Percentiles rank a stretch among this genome's conserved stretches.
Evolutionary conservation across 2,329 filamentous ascomycete genomes (phyloP).

Genomic region (Aspergillus sp.): DNA sequence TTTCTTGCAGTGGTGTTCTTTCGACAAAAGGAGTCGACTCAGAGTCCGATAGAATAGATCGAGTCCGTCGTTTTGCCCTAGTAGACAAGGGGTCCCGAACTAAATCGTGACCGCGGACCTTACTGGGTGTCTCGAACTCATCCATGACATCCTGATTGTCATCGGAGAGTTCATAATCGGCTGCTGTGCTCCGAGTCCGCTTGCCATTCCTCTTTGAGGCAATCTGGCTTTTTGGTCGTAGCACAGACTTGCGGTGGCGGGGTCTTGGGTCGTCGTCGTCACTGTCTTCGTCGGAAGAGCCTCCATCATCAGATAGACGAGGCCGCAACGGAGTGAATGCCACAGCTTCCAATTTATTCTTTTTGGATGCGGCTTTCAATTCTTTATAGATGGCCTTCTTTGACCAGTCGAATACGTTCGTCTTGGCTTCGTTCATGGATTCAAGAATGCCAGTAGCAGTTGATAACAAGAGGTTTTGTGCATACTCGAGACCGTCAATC

Average conservation of each 20-base stretch:
- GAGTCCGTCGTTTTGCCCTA: slow-evolving; percentile 29
- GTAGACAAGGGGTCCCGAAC: slow-evolving; percentile 34
- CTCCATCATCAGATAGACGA: slow-evolving; percentile 26
- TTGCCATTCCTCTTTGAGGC: slow-evolving; percentile 44
- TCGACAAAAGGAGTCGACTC: slow-evolving; percentile 20
- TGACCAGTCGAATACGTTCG: slow-evolving; percentile 39
- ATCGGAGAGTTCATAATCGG: slow-evolving; percentile 26
- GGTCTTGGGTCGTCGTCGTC: slow-evolving; percentile 30
- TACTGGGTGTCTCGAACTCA: slow-evolving; percentile 35
- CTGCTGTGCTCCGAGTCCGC: slow-evolving; percentile 35
- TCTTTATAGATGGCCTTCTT: slow-evolving; percentile 44
- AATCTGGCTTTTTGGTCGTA: slow-evolving; percentile 43
- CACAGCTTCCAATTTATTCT: slow-evolving; percentile 25
- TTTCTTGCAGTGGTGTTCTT: slow-evolving; percentile 32
- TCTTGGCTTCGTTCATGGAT: slow-evolving; percentile 39
- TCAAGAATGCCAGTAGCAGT: slow-evolving; percentile 34
- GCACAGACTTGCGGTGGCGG: slow-evolving; percentile 43
- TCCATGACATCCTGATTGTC: slow-evolving; percentile 32
- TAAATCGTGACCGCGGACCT: slow-evolving; percentile 32
- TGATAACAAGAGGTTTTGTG: slow-evolving; percentile 35
- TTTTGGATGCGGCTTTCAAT: slow-evolving; percentile 35
- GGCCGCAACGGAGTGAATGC: slow-evolving; percentile 36
- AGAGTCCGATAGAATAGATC: slow-evolving; percentile 30
- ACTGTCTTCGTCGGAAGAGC: slow-evolving; percentile 33
- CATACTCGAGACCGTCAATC: slow-evolving; percentile 36